Percentiles rank a stretch among this genome's conserved stretches.
Conservation (phyloP, 1,284 basidiomycete species). For the Ceratorhiza oryzae-sativae region DNA sequence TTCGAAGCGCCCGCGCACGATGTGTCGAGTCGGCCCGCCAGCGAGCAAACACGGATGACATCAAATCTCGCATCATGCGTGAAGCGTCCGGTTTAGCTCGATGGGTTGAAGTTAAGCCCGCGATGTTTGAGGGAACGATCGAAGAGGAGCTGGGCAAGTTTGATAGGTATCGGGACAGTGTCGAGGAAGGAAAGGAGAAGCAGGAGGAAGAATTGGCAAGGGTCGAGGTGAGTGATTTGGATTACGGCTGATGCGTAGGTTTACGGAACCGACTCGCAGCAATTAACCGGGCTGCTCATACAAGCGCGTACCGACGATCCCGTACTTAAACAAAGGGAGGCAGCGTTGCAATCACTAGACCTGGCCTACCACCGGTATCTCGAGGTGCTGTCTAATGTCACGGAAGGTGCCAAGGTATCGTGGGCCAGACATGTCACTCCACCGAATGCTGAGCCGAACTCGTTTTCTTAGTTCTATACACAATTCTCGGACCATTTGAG, state of each 20-base stretch:
- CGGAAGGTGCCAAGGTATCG: conserved; percentile 85
- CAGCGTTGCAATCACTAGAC: conserved; percentile 86
- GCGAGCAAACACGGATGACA: conserved; percentile 75
- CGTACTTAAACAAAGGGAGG: conserved; percentile 81
- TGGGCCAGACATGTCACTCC: not conserved
- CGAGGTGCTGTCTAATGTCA: conserved; percentile 84
- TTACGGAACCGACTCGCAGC: conserved; percentile 54
- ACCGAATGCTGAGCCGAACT: not conserved
- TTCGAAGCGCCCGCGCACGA: conserved; percentile 67
- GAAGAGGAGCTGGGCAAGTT: conserved; percentile 84
- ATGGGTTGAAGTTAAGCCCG: conserved; percentile 76
- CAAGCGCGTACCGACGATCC: conserved; percentile 81
- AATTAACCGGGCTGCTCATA: conserved; percentile 77
- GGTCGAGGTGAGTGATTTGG: conserved; percentile 65
- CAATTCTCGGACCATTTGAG: conserved; percentile 52
- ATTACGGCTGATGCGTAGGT: not conserved
- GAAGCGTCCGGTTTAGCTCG: conserved; percentile 69
- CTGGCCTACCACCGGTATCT: conserved; percentile 87
- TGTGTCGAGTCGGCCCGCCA: conserved; percentile 71
- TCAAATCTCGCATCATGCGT: conserved; percentile 71
- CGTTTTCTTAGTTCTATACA: conserved; percentile 51
- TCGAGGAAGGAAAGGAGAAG: conserved; percentile 65
- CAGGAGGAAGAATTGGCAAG: conserved; percentile 72
- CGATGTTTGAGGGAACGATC: conserved; percentile 84
- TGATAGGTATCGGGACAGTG: conserved; percentile 70